Percentiles rank a stretch among this genome's conserved stretches.
These are phyloP conservation scores for Vickermania spadyakhi DNA, from an alignment of 208 protist species.

Conservation along the genomic window DNA sequence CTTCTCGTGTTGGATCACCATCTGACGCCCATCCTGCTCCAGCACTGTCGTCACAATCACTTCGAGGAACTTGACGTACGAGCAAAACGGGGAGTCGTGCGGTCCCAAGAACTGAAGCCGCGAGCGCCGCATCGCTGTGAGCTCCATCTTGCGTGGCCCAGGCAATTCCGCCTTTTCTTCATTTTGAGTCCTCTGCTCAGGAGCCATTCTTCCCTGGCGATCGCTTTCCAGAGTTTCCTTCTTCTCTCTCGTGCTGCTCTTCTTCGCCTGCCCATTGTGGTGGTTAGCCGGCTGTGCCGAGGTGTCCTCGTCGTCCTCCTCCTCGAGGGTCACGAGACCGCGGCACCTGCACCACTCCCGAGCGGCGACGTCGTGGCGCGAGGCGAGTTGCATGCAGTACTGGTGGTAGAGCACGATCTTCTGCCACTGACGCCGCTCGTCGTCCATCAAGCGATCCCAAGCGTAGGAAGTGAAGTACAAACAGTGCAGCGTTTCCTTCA, in stretches of 20 bases:
- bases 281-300: not conserved
- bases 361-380: not conserved
- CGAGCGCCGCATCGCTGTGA: not conserved
- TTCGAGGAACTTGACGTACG: conserved; percentile 25
- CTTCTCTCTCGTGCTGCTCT: no score
- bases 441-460: conserved; percentile 16
- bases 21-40: conserved; percentile 16
- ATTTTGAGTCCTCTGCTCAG: no score
- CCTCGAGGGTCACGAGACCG: not conserved
- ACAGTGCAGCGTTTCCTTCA: conserved; percentile 14
- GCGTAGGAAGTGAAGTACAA: conserved; percentile 19
- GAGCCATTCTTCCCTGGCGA: no score
- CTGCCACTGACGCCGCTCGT: conserved; percentile 29
- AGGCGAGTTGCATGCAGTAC: conserved; percentile 22
- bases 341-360: not conserved
- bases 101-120: conserved; percentile 16
- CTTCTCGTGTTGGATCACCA: not conserved
- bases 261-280: not conserved
- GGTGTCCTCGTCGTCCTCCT: not conserved
- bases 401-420: conserved; percentile 30
- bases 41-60: conserved; percentile 10
- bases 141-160: not conserved
- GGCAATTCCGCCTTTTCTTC: no score
- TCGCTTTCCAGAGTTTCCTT: no score
- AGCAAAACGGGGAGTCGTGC: conserved; percentile 36